Evolutionary conservation across 2,329 filamentous ascomycete genomes (phyloP), one percentile per base, ranked within the genome.

Genomic region (Paecilomyces formosus): DNA sequence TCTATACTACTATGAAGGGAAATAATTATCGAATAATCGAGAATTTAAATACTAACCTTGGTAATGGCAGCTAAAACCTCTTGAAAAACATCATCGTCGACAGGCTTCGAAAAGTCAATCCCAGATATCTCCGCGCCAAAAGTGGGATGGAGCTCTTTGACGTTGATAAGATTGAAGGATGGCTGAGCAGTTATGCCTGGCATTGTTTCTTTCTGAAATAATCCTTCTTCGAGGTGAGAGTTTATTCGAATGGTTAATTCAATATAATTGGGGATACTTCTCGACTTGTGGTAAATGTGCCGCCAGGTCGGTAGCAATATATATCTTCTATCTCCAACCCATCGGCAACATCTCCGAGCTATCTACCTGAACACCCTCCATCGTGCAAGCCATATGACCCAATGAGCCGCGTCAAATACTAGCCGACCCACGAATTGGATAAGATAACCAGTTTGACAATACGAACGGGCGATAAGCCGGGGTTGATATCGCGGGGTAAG

Each of bases 101-200:
- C 64, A 1, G 70, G 67, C 21, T 66, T 62, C 1, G 68, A 67
- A 60, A 77, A 74, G 55, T 77, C 68, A 2, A 76, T 66, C 5
- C 73, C 72, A 26, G 63, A 60, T 50, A 78, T 63, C 57, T 77
- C 73, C 6, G 73, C 74, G 4, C 64, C 74, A 61, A 76, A 76
- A 21, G 60, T 76, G 1, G 72, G 69, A 58, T 72, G 70, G 12
- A 76, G 65, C 39, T 70, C 62, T 33, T 64, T 72, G 59, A 74
- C 55, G 12, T 64, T 59, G 57, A 77, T 66, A 63, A 66, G 59
- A 4, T 65, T 57, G 60, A 68, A 71, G 21, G 58, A 51, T 4
- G 65, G 30, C 45, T 65, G 60, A 54, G 58, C 76, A 45, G 64
- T 70, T 28, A 60, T 30, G 15, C 55, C 57, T 5, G 78, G 78